Percentiles rank a stretch among this genome's conserved stretches.
Evolutionary conservation across 2,329 filamentous ascomycete species (phyloP).

Genomic region (Talaromyces sp.): DNA sequence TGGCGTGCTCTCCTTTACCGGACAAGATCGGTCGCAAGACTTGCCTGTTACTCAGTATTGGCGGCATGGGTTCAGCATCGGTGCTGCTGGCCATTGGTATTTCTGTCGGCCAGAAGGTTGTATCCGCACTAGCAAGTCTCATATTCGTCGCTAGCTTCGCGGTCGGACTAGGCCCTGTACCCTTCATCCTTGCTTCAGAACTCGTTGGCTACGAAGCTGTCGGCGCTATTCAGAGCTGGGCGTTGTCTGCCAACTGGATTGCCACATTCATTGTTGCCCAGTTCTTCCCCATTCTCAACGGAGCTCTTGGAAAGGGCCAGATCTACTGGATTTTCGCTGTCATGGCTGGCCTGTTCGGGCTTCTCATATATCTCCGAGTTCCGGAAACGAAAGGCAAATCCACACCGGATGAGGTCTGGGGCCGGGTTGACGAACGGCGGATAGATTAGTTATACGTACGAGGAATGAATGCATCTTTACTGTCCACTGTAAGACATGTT

Average conservation of each 20-base stretch:
- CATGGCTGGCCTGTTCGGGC: conserved; percentile 62
- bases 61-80: conserved; percentile 76
- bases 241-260: conserved; percentile 78
- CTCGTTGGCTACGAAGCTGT: conserved; percentile 87
- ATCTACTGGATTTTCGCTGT: conserved; percentile 89
- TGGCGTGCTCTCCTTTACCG: conserved; percentile 74
- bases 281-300: conserved; percentile 86
- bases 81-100: conserved; percentile 77
- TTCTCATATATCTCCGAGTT: conserved; percentile 68
- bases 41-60: conserved; percentile 75
- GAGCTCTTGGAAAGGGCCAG: conserved; percentile 68
- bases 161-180: conserved; percentile 84
- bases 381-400: conserved; percentile 86
- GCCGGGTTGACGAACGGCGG: conserved; percentile 44
- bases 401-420: conserved; percentile 88
- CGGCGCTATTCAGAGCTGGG: conserved; percentile 85
- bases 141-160: conserved; percentile 87
- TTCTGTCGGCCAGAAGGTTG: conserved; percentile 61
- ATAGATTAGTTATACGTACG: conserved; percentile 10
- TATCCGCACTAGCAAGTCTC: conserved; percentile 77
- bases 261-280: conserved; percentile 90
- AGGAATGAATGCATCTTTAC: no score
- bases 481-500: no score
- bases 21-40: conserved; percentile 84
- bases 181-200: conserved; percentile 89